Percentiles rank a stretch among this genome's conserved stretches.
Conservation (phyloP, 768 basidiomycete genomes). For the Tricholoma bakamatsutake region DNA sequence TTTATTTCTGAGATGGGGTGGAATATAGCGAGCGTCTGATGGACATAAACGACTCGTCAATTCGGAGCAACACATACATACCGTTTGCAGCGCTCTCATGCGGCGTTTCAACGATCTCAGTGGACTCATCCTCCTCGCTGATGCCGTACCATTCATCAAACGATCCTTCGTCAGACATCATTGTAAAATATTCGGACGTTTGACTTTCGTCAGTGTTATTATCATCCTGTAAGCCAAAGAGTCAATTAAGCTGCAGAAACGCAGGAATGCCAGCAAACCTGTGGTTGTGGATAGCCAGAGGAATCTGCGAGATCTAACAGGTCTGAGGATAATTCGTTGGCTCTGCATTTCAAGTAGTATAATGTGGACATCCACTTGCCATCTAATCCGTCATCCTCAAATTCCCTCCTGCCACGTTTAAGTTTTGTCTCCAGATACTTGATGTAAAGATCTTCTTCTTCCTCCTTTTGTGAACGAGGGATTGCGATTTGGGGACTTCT, state of each 20-base stretch:
- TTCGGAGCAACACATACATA: background rate
- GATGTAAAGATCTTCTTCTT: conserved; percentile 83
- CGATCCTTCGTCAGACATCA: conserved; percentile 15
- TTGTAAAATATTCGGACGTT: background rate
- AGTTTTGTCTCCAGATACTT: conserved; percentile 76
- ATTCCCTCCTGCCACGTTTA: conserved; percentile 42
- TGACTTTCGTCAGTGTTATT: conserved; percentile 6
- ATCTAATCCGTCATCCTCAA: conserved; percentile 77
- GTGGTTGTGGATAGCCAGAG: conserved; percentile 16
- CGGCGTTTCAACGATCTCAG: background rate
- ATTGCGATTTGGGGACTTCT: conserved; percentile 6
- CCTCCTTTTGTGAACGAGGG: conserved; percentile 36
- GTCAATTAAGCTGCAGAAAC: background rate
- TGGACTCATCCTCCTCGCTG: conserved; percentile 8
- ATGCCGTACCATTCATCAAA: conserved; percentile 37
- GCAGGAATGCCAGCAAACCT: conserved; percentile 1
- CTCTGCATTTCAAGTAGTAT: background rate
- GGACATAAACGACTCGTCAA: background rate
- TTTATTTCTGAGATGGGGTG: conserved; percentile 64
- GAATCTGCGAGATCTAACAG: conserved; percentile 48
- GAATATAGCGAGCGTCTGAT: conserved; percentile 59
- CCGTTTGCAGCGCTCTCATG: background rate
- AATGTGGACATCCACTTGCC: conserved; percentile 40
- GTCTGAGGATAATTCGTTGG: conserved; percentile 28
- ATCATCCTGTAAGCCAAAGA: background rate